Evolutionary conservation across 2,329 filamentous ascomycete genomes (phyloP).

Genomic region (Clarireedia monteithiana): DNA sequence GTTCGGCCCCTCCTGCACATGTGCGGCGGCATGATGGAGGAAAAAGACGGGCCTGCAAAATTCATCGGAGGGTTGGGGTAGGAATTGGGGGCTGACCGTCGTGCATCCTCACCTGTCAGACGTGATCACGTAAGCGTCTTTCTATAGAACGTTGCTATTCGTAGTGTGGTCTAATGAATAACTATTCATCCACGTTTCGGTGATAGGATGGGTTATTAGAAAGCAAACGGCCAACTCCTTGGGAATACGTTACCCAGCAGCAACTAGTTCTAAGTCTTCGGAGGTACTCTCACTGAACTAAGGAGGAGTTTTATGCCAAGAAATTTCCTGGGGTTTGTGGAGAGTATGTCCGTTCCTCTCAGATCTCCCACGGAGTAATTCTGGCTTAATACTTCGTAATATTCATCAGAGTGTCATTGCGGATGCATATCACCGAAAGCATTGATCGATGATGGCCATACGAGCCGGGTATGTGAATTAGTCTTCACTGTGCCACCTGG

Average conservation of each 20-base stretch:
- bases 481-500: not conserved
- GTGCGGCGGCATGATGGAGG: not conserved
- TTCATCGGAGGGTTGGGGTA: not conserved
- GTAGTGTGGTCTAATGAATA: too few species aligned
- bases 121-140: not conserved
- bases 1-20: slow-evolving; percentile 4
- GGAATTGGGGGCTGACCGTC: not conserved
- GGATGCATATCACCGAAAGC: not conserved
- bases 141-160: not conserved
- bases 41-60: not conserved
- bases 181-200: too few species aligned
- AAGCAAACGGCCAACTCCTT: too few species aligned
- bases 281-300: too few species aligned
- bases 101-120: not conserved
- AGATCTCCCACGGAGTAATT: not conserved
- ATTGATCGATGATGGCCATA: not conserved
- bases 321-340: not conserved
- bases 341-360: not conserved
- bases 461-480: not conserved
- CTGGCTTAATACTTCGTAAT: too few species aligned
- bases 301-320: too few species aligned
- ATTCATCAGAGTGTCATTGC: not conserved
- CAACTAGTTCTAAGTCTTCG: too few species aligned
- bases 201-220: too few species aligned
- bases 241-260: too few species aligned